These are phyloP conservation scores for Vaccinium vitisidaea DNA, from an alignment of 148 eudicot species.

Conservation along the genomic window DNA sequence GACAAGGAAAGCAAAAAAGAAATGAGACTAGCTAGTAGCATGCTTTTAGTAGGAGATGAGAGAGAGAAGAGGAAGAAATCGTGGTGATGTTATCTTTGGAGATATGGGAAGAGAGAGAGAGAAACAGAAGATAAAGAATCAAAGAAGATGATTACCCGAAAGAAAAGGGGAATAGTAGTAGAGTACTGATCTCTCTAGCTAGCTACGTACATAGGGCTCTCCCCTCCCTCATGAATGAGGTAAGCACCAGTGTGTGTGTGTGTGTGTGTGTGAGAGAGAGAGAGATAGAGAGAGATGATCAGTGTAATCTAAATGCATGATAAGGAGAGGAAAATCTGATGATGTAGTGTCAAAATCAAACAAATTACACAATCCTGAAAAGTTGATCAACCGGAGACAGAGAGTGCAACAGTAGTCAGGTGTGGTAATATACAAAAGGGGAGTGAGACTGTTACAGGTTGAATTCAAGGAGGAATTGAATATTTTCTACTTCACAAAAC, in stretches of 20 bases:
- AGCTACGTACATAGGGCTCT: slow-evolving; percentile 2
- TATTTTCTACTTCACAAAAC: slow-evolving; percentile 5
- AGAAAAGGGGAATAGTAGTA: slow-evolving; percentile 29
- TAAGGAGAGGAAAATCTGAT: slow-evolving; percentile 30
- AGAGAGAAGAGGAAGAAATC: slow-evolving; percentile 10
- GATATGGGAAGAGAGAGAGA: slow-evolving; percentile 31
- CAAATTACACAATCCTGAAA: slow-evolving; percentile 36
- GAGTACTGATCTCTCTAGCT: background rate
- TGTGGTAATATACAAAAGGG: slow-evolving; percentile 19
- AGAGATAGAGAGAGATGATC: slow-evolving; percentile 4
- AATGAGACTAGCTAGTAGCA: slow-evolving; percentile 11
- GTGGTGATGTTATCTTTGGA: slow-evolving; percentile 26
- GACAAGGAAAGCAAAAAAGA: slow-evolving; percentile 24
- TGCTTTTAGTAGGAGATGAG: background rate
- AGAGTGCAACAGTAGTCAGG: slow-evolving; percentile 15
- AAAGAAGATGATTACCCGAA: slow-evolving; percentile 39
- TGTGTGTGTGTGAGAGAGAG: background rate
- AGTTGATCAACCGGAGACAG: slow-evolving; percentile 22
- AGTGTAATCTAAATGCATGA: slow-evolving; percentile 20
- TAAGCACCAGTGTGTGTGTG: slow-evolving; percentile 32
- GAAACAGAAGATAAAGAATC: slow-evolving; percentile 14
- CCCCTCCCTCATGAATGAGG: slow-evolving; percentile 29
- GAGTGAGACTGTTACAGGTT: slow-evolving; percentile 37
- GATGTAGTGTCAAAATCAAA: slow-evolving; percentile 49
- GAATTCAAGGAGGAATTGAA: slow-evolving; percentile 39